These are phyloP conservation scores for Rhizopogon salebrosus DNA, from an alignment of 768 basidiomycete genomes.

Conservation along the genomic window DNA sequence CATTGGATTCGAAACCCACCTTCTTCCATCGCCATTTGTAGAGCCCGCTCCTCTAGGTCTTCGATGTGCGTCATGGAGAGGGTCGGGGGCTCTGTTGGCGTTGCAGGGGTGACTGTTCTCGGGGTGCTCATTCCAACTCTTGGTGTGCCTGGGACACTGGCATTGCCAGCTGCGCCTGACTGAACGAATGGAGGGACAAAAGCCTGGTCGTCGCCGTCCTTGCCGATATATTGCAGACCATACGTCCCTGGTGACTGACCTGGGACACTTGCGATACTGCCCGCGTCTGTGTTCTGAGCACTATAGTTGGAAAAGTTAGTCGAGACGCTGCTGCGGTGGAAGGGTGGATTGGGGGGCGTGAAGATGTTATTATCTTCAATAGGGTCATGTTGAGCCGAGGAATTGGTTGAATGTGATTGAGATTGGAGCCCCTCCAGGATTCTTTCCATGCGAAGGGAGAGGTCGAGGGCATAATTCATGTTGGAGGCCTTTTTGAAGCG, in stretches of 20 bases:
- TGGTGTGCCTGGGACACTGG: constrained; percentile 11
- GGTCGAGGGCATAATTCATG: constrained; percentile 73
- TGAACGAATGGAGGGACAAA: constrained; percentile 18
- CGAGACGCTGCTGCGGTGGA: constrained; percentile 12
- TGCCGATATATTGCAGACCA: constrained; percentile 64
- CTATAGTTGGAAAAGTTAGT: constrained; percentile 19
- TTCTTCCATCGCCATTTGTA: constrained; percentile 48
- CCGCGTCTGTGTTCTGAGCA: constrained; percentile 15
- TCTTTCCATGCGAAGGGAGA: constrained; percentile 34
- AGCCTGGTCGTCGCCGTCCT: constrained; percentile 53
- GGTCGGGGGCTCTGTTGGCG: constrained; percentile 4
- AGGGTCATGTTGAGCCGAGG: constrained; percentile 8
- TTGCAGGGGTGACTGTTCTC: not conserved
- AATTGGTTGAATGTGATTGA: constrained; percentile 20
- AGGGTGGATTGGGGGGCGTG: not conserved
- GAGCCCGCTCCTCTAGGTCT: constrained; percentile 43
- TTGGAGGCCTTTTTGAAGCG: constrained; percentile 94
- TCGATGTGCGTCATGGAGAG: constrained; percentile 20
- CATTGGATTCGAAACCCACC: constrained; percentile 30
- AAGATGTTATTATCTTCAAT: not conserved
- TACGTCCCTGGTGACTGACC: constrained; percentile 38
- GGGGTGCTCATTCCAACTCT: constrained; percentile 17
- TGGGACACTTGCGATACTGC: not conserved
- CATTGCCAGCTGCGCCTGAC: constrained; percentile 14
- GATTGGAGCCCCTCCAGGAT: constrained; percentile 26